phyloP scores from a whole-genome alignment of 495 filamentous ascomycete species.

The Thozetella sp. region DNA sequence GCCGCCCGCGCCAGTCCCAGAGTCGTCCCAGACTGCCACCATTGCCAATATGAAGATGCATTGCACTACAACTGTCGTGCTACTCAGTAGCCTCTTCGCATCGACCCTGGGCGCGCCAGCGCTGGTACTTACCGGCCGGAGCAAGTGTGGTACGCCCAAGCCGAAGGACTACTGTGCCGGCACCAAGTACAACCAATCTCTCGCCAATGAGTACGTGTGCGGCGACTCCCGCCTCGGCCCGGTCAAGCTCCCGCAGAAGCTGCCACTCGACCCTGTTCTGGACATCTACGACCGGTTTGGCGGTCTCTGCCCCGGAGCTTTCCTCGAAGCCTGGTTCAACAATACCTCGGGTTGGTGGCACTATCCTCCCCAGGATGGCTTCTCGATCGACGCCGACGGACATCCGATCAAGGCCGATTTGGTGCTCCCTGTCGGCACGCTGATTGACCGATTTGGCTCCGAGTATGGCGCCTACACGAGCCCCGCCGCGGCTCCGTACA shows the following conservation, averaged over 20 bases:
- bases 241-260: not conserved
- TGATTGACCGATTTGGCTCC: slow-evolving; percentile 58
- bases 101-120: too few relatives aligned
- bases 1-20: too few relatives aligned
- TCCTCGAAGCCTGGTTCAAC: not conserved
- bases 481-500: slow-evolving; percentile 51
- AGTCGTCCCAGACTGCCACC: too few relatives aligned
- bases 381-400: slow-evolving; percentile 28
- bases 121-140: too few relatives aligned
- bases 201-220: not conserved
- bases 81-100: too few relatives aligned
- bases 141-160: too few relatives aligned
- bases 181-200: not conserved
- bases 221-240: not conserved
- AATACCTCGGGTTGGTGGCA: slow-evolving; percentile 30
- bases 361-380: slow-evolving; percentile 48
- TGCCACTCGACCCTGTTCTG: not conserved
- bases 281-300: slow-evolving; percentile 1
- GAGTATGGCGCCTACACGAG: slow-evolving; percentile 45
- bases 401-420: slow-evolving; percentile 44
- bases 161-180: not conserved
- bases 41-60: too few relatives aligned
- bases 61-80: too few relatives aligned
- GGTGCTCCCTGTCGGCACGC: slow-evolving; percentile 41
- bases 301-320: not conserved